Evolutionary conservation across 1,284 basidiomycete species (phyloP).

Genomic region (Baeospora myosura): DNA sequence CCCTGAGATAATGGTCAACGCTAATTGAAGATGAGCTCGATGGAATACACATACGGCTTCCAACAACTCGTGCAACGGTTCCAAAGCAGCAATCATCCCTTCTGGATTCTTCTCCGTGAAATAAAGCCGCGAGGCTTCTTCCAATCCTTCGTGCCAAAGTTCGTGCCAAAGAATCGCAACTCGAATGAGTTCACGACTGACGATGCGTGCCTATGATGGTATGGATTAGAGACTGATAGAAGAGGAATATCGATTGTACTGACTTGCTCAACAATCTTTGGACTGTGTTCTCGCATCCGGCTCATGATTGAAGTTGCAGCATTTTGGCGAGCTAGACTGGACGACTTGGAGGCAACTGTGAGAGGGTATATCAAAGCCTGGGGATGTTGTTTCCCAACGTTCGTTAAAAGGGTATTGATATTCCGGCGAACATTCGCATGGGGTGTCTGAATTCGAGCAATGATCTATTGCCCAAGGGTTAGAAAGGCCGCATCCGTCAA

Average conservation of each 20-base stretch:
- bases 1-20: slow-evolving; percentile 42
- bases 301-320: slow-evolving; percentile 90
- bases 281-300: slow-evolving; percentile 90
- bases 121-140: slow-evolving; percentile 95
- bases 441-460: slow-evolving; percentile 96
- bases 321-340: slow-evolving; percentile 74
- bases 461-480: slow-evolving; percentile 58
- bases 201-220: slow-evolving; percentile 67
- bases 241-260: slow-evolving; percentile 9
- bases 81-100: slow-evolving; percentile 93
- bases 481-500: not conserved
- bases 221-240: slow-evolving; percentile 2
- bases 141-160: slow-evolving; percentile 97
- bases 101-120: slow-evolving; percentile 99
- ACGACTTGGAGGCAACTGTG: slow-evolving; percentile 97
- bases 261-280: slow-evolving; percentile 83
- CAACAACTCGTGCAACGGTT: slow-evolving; percentile 90
- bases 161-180: slow-evolving; percentile 99
- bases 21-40: not conserved
- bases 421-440: slow-evolving; percentile 82
- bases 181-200: slow-evolving; percentile 93
- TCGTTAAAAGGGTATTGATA: slow-evolving; percentile 85
- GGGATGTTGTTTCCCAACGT: slow-evolving; percentile 94
- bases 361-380: slow-evolving; percentile 97
- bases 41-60: slow-evolving; percentile 60